Percentiles rank a stretch among this genome's conserved stretches.
Evolutionary conservation across 2,329 filamentous ascomycete genomes (phyloP).

Genomic region (Fusarium transvaalense): DNA sequence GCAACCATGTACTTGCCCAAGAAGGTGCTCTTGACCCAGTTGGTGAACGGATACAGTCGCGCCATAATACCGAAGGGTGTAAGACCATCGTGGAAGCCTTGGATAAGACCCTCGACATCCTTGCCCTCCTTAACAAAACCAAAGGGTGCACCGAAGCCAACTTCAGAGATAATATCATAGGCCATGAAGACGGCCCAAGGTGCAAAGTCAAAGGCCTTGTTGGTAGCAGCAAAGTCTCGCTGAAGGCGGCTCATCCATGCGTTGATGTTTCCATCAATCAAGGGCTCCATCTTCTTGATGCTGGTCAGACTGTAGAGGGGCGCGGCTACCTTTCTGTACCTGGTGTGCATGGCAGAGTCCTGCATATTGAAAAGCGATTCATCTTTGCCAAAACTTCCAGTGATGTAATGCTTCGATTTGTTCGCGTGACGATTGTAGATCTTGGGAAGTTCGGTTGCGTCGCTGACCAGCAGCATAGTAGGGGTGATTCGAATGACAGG

Average conservation of each 20-base stretch:
- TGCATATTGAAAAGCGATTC: slow-evolving; percentile 71
- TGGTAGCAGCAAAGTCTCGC: slow-evolving; percentile 58
- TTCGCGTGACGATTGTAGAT: slow-evolving; percentile 68
- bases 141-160: slow-evolving; percentile 56
- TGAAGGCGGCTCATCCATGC: slow-evolving; percentile 65
- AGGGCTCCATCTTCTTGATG: slow-evolving; percentile 69
- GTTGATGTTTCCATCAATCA: slow-evolving; percentile 64
- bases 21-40: slow-evolving; percentile 35
- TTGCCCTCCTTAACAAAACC: slow-evolving; percentile 62
- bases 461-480: slow-evolving; percentile 46
- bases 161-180: slow-evolving; percentile 65
- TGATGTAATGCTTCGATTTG: slow-evolving; percentile 71
- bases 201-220: slow-evolving; percentile 65
- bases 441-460: slow-evolving; percentile 64
- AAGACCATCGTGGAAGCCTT: slow-evolving; percentile 37
- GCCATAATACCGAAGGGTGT: slow-evolving; percentile 57
- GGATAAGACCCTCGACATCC: slow-evolving; percentile 60
- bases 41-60: slow-evolving; percentile 49
- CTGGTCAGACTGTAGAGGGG: slow-evolving; percentile 67
- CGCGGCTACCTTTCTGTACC: slow-evolving; percentile 66
- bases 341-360: slow-evolving; percentile 62
- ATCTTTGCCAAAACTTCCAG: slow-evolving; percentile 67
- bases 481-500: slow-evolving; percentile 44
- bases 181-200: slow-evolving; percentile 48
- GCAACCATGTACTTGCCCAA: slow-evolving; percentile 41